A percentile compares a stretch with the other conserved stretches of the same genome.
Conservation (phyloP, 2,329 filamentous ascomycete species). For the Dactylellina leptospora region DNA sequence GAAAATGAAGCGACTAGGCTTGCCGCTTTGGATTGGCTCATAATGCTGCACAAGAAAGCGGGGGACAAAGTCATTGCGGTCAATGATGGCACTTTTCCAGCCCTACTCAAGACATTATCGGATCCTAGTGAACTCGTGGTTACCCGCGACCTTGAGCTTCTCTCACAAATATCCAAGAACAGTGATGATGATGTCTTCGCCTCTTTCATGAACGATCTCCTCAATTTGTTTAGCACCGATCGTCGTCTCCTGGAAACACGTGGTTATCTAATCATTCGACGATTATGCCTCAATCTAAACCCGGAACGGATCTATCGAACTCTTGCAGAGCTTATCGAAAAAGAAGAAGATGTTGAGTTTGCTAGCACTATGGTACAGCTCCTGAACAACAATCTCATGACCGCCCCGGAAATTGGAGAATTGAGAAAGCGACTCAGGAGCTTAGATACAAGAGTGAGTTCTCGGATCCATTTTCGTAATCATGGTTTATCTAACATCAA, state of each 20-base stretch:
- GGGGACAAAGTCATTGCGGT: constrained; percentile 87
- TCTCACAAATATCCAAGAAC: constrained; percentile 95
- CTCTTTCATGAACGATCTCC: constrained; percentile 95
- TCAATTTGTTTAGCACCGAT: constrained; percentile 95
- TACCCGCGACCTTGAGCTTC: constrained; percentile 87
- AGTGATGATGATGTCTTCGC: constrained; percentile 98
- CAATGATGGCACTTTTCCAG: constrained; percentile 96
- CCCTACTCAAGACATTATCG: constrained; percentile 91
- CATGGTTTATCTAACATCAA: constrained; percentile 45
- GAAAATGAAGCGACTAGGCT: constrained; percentile 96
- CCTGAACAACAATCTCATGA: constrained; percentile 98
- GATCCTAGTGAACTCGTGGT: constrained; percentile 96
- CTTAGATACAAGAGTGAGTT: constrained; percentile 80
- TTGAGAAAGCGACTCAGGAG: constrained; percentile 89
- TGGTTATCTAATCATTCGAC: constrained; percentile 94
- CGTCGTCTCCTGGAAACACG: constrained; percentile 87
- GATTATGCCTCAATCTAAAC: constrained; percentile 90
- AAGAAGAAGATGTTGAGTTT: constrained; percentile 97
- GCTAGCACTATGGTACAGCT: constrained; percentile 99
- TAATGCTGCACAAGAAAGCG: constrained; percentile 96
- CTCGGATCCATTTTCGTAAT: neutral
- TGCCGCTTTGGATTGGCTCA: constrained; percentile 91
- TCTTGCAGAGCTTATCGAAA: constrained; percentile 93
- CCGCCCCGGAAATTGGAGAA: constrained; percentile 90
- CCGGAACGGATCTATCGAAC: constrained; percentile 95